Base-by-base conservation (phyloP, 495 filamentous ascomycete genomes). In the Parmelia sp. region DNA sequence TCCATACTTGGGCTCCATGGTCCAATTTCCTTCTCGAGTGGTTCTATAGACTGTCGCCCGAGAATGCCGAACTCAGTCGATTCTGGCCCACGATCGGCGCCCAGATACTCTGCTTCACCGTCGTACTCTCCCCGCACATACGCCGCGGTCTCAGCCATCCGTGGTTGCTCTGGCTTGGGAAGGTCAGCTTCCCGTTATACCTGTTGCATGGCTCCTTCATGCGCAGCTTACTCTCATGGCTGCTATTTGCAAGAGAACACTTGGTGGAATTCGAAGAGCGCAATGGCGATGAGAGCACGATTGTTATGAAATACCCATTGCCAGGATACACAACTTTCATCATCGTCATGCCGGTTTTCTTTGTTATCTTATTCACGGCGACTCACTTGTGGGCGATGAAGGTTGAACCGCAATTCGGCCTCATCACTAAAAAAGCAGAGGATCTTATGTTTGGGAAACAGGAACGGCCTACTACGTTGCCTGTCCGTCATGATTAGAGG, bases 131-230 rank as follows among this genome's bases (percentile, higher is more conserved):
- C 23, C 83, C 82, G 17, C 74, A 76, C 14, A 71, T 82, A 9
- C 83, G 86, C 59, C 77, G 79, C 25, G 68, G 83, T 29, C 74
- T 89, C 9, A 80, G 83, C 7, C 82, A 78, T 70, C 77, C 78
- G 33, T 73, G 80, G 19, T 76, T 89, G 17, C 79, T 88, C 58
- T 88, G 84, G 84, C 78, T 89, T 23, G 86, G 86, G 53, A 83
- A 83, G 69, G 82, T 86, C 71, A 84, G 80, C 58, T 89, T 89
- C 68, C 86, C 86, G 35, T 83, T 89, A 21, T 89, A 89, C 66
- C 80, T 89, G 8, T 77, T 86, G 6, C 86, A 89, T 71, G 86
- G 86, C 17, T 81, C 82, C 21, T 78, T 88, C 55, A 77, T 89
- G 45, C 83, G 86, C 47, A 81, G 79, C 21, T 74, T 88, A 1